Evolutionary conservation across 306 rosid species (phyloP), one percentile per base, ranked within the genome.

Genomic region (Gleditsia sinensis): DNA sequence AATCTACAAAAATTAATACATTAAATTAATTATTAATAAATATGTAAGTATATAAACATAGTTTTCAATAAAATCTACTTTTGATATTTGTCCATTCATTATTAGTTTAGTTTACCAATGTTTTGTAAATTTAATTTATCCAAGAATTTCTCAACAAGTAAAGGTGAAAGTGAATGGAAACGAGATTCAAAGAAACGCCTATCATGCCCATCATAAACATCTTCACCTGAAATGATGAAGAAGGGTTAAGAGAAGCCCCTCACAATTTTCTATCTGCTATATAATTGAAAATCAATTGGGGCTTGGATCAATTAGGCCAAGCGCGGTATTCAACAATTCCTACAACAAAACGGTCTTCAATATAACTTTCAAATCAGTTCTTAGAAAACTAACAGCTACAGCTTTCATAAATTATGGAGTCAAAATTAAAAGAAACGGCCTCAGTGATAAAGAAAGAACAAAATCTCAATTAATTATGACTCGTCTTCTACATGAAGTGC

Each of bases 401-500:
- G 76, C 83, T 64, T 78, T 61, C 19, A 80, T 36, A 59, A 56
- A 71, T 60, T 51, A 82, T 12, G 71, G 60, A 67, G 78, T 77
- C 77, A 45, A 28, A 28, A 61, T 12, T 13, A 40, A 74, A 32
- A 61, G n/a, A 69, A 75, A 71, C 81, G 66, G 88, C 88, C 90
- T 87, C 84, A 66, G n/a, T 39, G 72, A 73, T 58, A 65, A 59
- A 60, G 67, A 43, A 58, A 63, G 76, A 80, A 75, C 83, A 85
- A 84, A 84, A 78, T 83, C 78, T 81, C 77, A 61, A 82, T 37
- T 68, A 72, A 75, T 57, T 75, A 74, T 9, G 59, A 48, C 64
- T 79, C 49, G 17, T 76, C 85, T 70, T 79, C 85, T 75, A 83
- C 81, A 72, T 80, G 83, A 86, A 69, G 65, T 58, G 74, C 63